Evolutionary conservation across 2,329 filamentous ascomycete genomes (phyloP), one percentile per base, ranked within the genome.

Genomic region (Allantophomopsis cytisporea): DNA sequence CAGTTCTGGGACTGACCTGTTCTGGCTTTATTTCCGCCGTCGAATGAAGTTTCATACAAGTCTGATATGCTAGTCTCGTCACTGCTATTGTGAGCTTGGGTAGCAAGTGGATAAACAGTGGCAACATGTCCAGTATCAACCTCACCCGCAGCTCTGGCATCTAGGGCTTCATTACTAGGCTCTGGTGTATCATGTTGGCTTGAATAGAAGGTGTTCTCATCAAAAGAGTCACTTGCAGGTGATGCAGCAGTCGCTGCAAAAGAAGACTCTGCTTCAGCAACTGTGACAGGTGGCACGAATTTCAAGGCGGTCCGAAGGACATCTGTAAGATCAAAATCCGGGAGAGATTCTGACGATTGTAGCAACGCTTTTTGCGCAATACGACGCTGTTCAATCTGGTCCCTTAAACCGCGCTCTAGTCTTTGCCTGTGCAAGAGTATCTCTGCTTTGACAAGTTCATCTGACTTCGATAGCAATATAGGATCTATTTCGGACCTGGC

Each of bases 141-240:
- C 36, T 50, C 47, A 43, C 37, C 42, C 38, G 43, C 37, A 32
- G 48, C 50, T 47, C 48, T 52, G 38, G 46, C 48, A 38, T 41
- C 45, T 37, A 46, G 43, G 32, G 50, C 47, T 31, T 64, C 63
- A 43, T 64, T 61, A 37, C 62, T 64, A 21, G 66, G 69, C 41
- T 74, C 68, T 43, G 74, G 73, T 47, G 87, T 94, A 58, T 88
- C 83, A 66, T 88, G 80, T 64, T 82, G 84, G 62, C 88, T 95
- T 49, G 89, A 95, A 67, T 96, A 95, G 61, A 94, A 94, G 32
- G 87, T 91, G 55, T 93, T 87, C 58, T 93, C 82, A 62, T 95
- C 87, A 63, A 87, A 84, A 30, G 85, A 91, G 59, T 89, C 84
- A 70, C 71, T 83, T 54, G 73, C 70, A 58, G 76, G 76, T 54